Percentiles rank a stretch among this genome's conserved stretches.
These are phyloP conservation scores for Trichomonascaceae sp. DNA, from an alignment of 1,139 yeast genomes.

Conservation along the genomic window DNA sequence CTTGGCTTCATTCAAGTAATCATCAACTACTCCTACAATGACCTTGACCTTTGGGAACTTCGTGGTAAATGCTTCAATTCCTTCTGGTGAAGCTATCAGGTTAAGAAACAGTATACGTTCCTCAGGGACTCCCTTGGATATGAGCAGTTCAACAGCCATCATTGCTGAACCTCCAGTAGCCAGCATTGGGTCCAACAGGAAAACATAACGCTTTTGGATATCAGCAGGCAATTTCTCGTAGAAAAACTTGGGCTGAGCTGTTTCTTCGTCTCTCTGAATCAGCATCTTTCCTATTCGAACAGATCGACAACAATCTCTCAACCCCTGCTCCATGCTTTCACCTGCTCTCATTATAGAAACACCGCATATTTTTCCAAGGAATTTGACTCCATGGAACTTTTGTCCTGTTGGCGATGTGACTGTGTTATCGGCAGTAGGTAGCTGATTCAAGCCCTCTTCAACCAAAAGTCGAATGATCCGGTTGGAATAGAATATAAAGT, in stretches of 20 bases:
- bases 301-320: constrained; percentile 91
- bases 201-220: constrained; percentile 79
- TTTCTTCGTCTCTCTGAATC: constrained; percentile 96
- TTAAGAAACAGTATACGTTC: constrained; percentile 85
- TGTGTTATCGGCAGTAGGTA: constrained; percentile 66
- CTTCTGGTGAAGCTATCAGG: constrained; percentile 91
- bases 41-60: constrained; percentile 80
- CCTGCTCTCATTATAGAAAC: constrained; percentile 97
- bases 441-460: constrained; percentile 88
- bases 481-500: constrained; percentile 91
- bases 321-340: constrained; percentile 97
- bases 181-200: constrained; percentile 90
- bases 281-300: constrained; percentile 94
- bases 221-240: constrained; percentile 93
- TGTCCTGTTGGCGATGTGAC: constrained; percentile 77
- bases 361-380: constrained; percentile 91
- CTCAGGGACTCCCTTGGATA: constrained; percentile 77
- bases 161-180: constrained; percentile 98
- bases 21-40: constrained; percentile 90
- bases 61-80: constrained; percentile 68
- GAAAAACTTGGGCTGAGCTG: constrained; percentile 52
- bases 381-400: constrained; percentile 68
- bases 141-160: constrained; percentile 91
- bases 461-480: constrained; percentile 87
- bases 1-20: constrained; percentile 73